phyloP scores from a whole-genome alignment of 2,329 filamentous ascomycete species.

The Aurifilum marmelostoma region DNA sequence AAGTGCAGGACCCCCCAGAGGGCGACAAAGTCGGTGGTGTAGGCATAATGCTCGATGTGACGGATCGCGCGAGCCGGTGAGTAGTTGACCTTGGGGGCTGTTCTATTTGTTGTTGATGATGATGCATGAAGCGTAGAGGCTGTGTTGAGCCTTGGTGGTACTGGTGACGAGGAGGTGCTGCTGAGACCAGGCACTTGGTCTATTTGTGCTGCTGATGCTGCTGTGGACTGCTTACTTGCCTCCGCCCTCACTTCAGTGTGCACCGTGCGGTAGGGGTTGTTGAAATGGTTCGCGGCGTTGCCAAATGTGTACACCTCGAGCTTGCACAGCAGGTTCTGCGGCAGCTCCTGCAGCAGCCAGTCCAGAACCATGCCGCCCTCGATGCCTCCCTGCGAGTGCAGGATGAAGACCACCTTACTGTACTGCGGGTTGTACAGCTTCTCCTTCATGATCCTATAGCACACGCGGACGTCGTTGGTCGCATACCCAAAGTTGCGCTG shows the following conservation, averaged over 20 bases:
- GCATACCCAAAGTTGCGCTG: constrained; percentile 76
- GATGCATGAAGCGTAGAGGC: constrained; percentile 2
- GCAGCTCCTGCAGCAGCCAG: constrained; percentile 74
- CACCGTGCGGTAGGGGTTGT: constrained; percentile 67
- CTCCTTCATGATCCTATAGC: constrained; percentile 64
- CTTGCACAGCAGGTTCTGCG: constrained; percentile 66
- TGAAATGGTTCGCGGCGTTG: constrained; percentile 79
- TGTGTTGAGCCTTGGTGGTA: no score
- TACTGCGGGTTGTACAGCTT: constrained; percentile 64
- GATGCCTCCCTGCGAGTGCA: constrained; percentile 79
- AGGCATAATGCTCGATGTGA: constrained; percentile 81
- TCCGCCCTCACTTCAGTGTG: constrained; percentile 47
- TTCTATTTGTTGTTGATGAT: constrained; percentile 18
- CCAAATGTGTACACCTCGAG: constrained; percentile 81
- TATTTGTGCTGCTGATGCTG: neutral
- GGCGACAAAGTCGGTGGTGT: constrained; percentile 73
- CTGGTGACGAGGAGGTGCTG: no score
- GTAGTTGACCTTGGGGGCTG: no score
- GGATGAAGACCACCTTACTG: constrained; percentile 72
- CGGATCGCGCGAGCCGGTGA: constrained; percentile 59
- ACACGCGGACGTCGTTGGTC: constrained; percentile 67
- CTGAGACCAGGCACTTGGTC: no score
- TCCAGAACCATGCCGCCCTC: constrained; percentile 74
- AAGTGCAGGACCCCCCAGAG: constrained; percentile 76
- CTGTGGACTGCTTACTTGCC: constrained; percentile 35